phyloP scores from a whole-genome alignment of 1,284 basidiomycete species.

The Irpex sp. region DNA sequence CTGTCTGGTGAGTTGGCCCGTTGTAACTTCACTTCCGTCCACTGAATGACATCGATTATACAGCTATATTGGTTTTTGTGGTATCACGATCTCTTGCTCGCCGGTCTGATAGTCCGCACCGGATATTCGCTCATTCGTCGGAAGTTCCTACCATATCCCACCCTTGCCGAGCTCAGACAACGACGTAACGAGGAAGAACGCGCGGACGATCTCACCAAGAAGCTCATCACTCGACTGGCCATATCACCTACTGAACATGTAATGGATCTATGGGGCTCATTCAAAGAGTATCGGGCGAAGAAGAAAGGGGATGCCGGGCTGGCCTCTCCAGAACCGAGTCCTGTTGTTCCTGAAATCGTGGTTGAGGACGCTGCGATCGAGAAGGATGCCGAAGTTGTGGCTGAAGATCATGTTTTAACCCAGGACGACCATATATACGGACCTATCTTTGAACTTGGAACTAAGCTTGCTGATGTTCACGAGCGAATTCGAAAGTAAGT shows the following conservation, averaged over 20 bases:
- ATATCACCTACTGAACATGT: constrained; percentile 43
- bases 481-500: constrained; percentile 67
- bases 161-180: constrained; percentile 46
- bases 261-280: constrained; percentile 51
- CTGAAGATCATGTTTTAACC: constrained; percentile 23
- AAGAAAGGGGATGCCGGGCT: constrained; percentile 10
- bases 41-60: not conserved
- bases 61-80: constrained; percentile 65
- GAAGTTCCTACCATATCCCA: constrained; percentile 52
- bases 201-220: constrained; percentile 50
- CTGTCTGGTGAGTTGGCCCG: constrained; percentile 27
- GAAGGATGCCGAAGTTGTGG: constrained; percentile 32
- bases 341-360: constrained; percentile 2
- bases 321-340: not conserved
- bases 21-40: constrained; percentile 37
- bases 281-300: constrained; percentile 27
- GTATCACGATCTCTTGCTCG: constrained; percentile 54
- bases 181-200: constrained; percentile 43
- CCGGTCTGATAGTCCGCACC: constrained; percentile 45
- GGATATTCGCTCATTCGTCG: constrained; percentile 46
- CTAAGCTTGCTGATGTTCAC: constrained; percentile 55
- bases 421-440: constrained; percentile 39
- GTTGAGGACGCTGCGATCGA: constrained; percentile 20
- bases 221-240: constrained; percentile 43
- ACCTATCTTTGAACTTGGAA: constrained; percentile 38